Evolutionary conservation across 768 basidiomycete species (phyloP), one percentile per base, ranked within the genome.

Genomic region (Amanita molliuscula): DNA sequence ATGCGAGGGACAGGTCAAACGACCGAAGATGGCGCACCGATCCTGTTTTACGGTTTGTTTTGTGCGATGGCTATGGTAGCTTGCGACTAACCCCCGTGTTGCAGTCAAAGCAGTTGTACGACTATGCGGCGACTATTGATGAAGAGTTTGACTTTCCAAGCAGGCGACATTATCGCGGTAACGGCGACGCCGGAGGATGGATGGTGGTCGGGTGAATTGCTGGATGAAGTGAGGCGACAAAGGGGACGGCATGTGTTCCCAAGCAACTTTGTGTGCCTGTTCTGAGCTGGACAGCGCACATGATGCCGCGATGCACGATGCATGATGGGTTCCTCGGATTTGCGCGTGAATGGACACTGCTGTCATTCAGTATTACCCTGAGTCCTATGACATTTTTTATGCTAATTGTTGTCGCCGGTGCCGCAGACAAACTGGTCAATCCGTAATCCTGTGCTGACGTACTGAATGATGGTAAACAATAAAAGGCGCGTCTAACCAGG

Each of bases 131-230:
- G 13, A 82, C 84, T 9, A 88, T 86, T 54, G 83, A 88, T 1
- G 91, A 94, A 61, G 95, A 97, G 67, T 97, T 98, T 64, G 88
- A 94, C n/a, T 63, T 97, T 98, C 80, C 89, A 93, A 61, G 73
- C 82, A 18, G 90, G 88, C 2, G 95, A 98, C 65, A 88, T 96
- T 55, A 96, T 98, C 55, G 94, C 93, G 6, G 94, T 98, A 8
- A 94, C 89, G 0, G 76, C 82, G 18, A 95, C 92, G 5, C 92
- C 92, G 4, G 92, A 93, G 58, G 94, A 96, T 59, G 95, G 95
- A 1, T 97, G 95, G 95, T 98, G 94, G 95, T 87, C 82, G 50
- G 95, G 95, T 20, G 84, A 87, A 57, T 65, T 91, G 52, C 67
- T 90, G n/a, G 85, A 88, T 54, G 86, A 89, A 56, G 71, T 73